phyloP scores from a whole-genome alignment of 2,329 filamentous ascomycete genomes.

The Claviceps fusiformis region DNA sequence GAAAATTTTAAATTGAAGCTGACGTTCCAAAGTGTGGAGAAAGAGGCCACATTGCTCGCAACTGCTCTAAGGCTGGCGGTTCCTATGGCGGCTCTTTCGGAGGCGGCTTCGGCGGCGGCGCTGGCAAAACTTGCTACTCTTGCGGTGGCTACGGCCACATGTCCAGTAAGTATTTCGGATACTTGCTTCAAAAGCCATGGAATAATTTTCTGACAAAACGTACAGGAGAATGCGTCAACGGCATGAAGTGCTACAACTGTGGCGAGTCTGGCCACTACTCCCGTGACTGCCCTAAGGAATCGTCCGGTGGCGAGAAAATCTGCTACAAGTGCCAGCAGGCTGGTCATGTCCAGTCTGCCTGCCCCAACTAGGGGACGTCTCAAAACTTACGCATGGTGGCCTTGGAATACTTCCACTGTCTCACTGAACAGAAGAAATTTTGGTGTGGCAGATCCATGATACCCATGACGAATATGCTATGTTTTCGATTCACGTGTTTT shows the following conservation, averaged over 20 bases:
- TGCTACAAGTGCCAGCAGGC: constrained; percentile 89
- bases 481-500: constrained; percentile 14
- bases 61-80: constrained; percentile 58
- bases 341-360: constrained; percentile 87
- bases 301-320: constrained; percentile 75
- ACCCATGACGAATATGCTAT: constrained; percentile 24
- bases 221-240: constrained; percentile 81
- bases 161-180: constrained; percentile 49
- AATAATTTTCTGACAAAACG: constrained; percentile 10
- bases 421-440: constrained; percentile 15
- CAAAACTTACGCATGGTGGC: constrained; percentile 8
- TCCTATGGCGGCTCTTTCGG: constrained; percentile 22
- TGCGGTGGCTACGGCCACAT: constrained; percentile 96
- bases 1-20: neutral
- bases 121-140: constrained; percentile 88
- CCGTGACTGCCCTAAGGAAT: constrained; percentile 90
- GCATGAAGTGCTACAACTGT: constrained; percentile 99
- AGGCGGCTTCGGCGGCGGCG: constrained; percentile 32
- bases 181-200: too few relatives aligned
- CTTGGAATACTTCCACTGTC: constrained; percentile 12
- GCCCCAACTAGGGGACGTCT: constrained; percentile 51
- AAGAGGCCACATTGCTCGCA: constrained; percentile 89
- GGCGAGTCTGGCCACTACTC: constrained; percentile 88
- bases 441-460: constrained; percentile 29
- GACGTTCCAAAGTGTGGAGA: constrained; percentile 59